Evolutionary conservation across 129 eudicot genomes (phyloP), one percentile per base, ranked within the genome.

Genomic region (Heracleum sosnowskyi): DNA sequence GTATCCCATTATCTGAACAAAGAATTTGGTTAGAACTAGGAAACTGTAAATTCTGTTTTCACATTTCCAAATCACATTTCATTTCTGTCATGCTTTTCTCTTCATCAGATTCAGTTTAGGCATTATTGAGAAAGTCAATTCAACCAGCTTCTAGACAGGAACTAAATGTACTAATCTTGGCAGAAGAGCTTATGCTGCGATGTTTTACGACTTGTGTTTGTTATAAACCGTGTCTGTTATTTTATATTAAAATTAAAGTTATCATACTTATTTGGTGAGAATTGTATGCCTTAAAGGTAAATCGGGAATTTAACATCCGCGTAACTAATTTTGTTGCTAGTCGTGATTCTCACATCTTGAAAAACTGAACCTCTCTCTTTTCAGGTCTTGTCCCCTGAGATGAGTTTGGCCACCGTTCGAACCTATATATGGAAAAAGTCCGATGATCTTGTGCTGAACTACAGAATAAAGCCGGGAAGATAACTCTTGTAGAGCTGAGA

Each of bases 331-430:
- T 74, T 42, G 22, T 73, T 40, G 8, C 55, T 24, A n/a, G 11
- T 74, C 2, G 15, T 40, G 37, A 4, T 11, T 73, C 37, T 73
- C 5, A 11, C 49, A 7, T 34, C 49, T 74, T 0, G 13, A 45
- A 26, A 10, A 12, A 44, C 22, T 42, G 40, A 74, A 28, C 37
- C 1, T 15, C 7, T 29, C 2, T 78, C 82, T 82, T 73, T 81
- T 49, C 86, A 93, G 98, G 93, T 91, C 53, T 85, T 93, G 77
- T 77, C 90, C 81, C 95, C 95, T 37, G 96, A 93, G 47, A 91
- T 93, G 98, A 91, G 98, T 87, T 83, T 93, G 79, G 95, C 97
- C 41, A 93, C 98, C 20, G 96, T 91, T 41, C 90, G 98, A 17
- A 83, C 93, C 69, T 93, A 91, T 78, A 86, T 93, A 73, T 91